phyloP scores from a whole-genome alignment of 805 yeast species.

The Torulaspora maleeae region DNA sequence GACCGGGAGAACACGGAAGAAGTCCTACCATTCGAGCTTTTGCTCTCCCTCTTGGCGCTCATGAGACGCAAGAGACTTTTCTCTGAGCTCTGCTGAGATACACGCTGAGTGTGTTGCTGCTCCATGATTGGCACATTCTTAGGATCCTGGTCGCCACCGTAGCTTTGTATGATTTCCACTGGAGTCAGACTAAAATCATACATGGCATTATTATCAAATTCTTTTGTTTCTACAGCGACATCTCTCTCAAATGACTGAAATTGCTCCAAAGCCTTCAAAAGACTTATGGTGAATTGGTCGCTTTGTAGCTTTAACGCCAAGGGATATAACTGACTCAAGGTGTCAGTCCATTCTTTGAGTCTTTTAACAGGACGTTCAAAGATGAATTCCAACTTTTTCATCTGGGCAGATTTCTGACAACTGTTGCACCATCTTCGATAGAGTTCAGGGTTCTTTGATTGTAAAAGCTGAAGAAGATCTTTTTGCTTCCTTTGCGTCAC shows the following conservation, averaged over 20 bases:
- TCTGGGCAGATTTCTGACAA: conserved; percentile 31
- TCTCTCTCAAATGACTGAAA: conserved; percentile 16
- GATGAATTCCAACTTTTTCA: conserved; percentile 31
- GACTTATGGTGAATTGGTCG: not conserved
- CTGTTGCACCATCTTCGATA: conserved; percentile 36
- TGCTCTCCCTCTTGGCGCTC: not conserved
- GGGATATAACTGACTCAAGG: conserved; percentile 9
- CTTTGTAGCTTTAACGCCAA: not conserved
- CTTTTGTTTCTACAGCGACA: conserved; percentile 19
- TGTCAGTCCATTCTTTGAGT: conserved; percentile 24
- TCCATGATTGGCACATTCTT: not conserved
- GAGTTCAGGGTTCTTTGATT: conserved; percentile 13
- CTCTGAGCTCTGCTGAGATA: not conserved
- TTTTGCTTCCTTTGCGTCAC: conserved; percentile 33
- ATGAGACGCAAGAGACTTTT: not conserved
- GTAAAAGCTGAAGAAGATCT: conserved; percentile 22
- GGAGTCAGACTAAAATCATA: conserved; percentile 29
- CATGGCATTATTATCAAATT: conserved; percentile 17
- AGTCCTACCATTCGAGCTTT: not conserved
- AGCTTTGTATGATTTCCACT: conserved; percentile 29
- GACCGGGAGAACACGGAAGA: conserved; percentile 12
- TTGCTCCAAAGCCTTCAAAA: conserved; percentile 6
- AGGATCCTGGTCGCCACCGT: conserved; percentile 12
- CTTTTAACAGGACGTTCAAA: conserved; percentile 35
- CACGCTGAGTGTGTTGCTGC: not conserved